Base-by-base conservation (phyloP, 352 stramenopile genomes). In the Phytopythium montanum region DNA sequence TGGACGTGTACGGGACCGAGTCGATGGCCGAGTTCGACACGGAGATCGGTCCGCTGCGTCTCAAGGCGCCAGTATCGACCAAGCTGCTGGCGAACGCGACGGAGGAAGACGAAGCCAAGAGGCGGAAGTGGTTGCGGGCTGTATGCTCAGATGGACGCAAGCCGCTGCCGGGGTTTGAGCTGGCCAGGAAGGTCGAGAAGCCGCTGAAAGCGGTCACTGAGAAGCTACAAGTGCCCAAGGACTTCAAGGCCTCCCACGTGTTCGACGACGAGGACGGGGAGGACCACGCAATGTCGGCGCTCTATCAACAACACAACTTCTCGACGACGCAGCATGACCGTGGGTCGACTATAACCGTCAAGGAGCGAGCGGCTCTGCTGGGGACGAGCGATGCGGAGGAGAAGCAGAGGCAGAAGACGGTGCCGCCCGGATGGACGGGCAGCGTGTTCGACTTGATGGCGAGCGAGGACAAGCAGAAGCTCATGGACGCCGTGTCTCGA, bases 1-100 rank as follows among this genome's bases (percentile, higher is more conserved):
- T 94, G 1, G 86, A 95, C 44, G 81, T 95, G 31, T 95, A 95
- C 45, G 84, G 71, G 6, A 74, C 70, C 5, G 66, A 72, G 1
- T 80, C 79, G 0, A 90, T 92, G 75, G 50, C 66, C 21, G 69
- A 90, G 12, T 93, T 91, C 64, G 80, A 95, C 67, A 70, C 65
- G 6, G 67, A 70, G 28, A 86, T 95, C 29, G 81, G 69, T 18
- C 67, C 68, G 14, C 61, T 69, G 26, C 68, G 54, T 13, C 60
- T 42, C 49, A 45, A 63, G 14, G 68, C 60, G 3, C 62, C 50
- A 21, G 51, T 58, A 2, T 18, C 53, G 33, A 34, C 25, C 23
- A 58, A 58, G 21, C 52, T 58, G 21, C 26, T 58, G 23, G 26
- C 16, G 7, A 26, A 34, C 2, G 14, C 2, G 7, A n/a, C 52